Conservation (phyloP, 768 basidiomycete species). For the Multifurca ochricompacta region DNA sequence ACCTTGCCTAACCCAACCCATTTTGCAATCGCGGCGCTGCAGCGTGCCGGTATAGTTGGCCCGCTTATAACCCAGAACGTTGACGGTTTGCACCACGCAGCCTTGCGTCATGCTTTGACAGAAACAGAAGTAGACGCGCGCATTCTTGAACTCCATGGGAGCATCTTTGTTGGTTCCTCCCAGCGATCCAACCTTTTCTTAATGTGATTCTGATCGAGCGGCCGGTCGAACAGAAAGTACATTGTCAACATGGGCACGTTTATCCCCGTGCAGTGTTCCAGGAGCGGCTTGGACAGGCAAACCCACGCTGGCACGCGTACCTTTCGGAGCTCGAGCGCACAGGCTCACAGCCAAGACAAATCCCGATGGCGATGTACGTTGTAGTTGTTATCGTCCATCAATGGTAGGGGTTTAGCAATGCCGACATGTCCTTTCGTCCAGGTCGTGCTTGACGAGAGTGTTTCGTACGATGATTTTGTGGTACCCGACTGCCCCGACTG, state of each 20-base stretch:
- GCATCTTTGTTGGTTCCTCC: conserved; percentile 53
- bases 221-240: conserved; percentile 50
- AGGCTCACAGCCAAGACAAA: conserved; percentile 65
- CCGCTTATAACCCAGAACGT: conserved; percentile 83
- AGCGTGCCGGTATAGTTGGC: conserved; percentile 53
- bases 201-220: neutral
- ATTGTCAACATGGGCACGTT: conserved; percentile 68
- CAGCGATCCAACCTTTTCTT: neutral
- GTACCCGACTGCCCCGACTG: conserved; percentile 76
- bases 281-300: conserved; percentile 56
- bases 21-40: conserved; percentile 76
- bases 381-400: neutral
- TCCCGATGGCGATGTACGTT: conserved; percentile 84
- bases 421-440: conserved; percentile 30
- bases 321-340: conserved; percentile 54
- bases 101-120: conserved; percentile 42
- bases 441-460: conserved; percentile 72
- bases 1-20: conserved; percentile 86
- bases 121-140: conserved; percentile 30
- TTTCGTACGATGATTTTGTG: conserved; percentile 67
- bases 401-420: neutral
- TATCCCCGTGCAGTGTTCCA: conserved; percentile 66
- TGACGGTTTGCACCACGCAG: conserved; percentile 90
- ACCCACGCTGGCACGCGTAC: conserved; percentile 73
- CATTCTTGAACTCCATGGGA: conserved; percentile 85